These are phyloP conservation scores for Orbilia blumenaviensis DNA, from an alignment of 2,329 filamentous ascomycete species.

Conservation along the genomic window DNA sequence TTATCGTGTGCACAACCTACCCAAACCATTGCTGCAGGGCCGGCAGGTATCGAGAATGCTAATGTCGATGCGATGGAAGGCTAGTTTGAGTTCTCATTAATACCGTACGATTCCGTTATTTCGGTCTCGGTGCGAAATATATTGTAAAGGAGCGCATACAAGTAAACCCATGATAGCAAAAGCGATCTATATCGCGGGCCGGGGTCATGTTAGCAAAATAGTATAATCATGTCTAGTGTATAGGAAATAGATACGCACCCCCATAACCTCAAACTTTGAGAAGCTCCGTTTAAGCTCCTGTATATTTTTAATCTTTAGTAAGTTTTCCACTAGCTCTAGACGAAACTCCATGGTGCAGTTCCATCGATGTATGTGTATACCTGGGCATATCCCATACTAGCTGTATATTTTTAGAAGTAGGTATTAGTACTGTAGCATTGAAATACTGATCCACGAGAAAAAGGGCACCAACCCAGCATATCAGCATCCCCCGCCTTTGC, in stretches of 20 bases:
- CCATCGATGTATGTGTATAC: background rate
- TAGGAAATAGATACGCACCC: slow-evolving; percentile 55
- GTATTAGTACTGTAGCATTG: background rate
- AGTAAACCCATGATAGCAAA: slow-evolving; percentile 71
- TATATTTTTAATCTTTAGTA: slow-evolving; percentile 1
- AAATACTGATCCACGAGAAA: background rate
- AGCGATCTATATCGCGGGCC: slow-evolving; percentile 64
- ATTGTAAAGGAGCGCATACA: slow-evolving; percentile 58
- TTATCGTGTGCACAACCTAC: slow-evolving; percentile 58
- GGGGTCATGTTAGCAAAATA: too few relatives aligned
- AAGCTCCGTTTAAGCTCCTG: slow-evolving; percentile 72
- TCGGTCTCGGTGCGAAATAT: background rate
- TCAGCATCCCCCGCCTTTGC: slow-evolving; percentile 39
- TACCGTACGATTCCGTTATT: background rate
- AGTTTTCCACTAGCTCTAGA: too few relatives aligned
- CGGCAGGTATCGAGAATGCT: slow-evolving; percentile 69
- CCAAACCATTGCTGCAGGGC: slow-evolving; percentile 71
- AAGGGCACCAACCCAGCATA: slow-evolving; percentile 33
- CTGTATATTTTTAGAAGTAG: background rate
- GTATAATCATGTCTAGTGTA: background rate
- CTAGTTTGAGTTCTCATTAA: background rate
- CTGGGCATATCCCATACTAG: slow-evolving; percentile 44
- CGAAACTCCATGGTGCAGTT: too few relatives aligned
- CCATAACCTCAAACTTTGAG: slow-evolving; percentile 70
- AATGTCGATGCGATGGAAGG: slow-evolving; percentile 69